phyloP scores from a whole-genome alignment of 495 filamentous ascomycete genomes.

The Oidiodendron maius region DNA sequence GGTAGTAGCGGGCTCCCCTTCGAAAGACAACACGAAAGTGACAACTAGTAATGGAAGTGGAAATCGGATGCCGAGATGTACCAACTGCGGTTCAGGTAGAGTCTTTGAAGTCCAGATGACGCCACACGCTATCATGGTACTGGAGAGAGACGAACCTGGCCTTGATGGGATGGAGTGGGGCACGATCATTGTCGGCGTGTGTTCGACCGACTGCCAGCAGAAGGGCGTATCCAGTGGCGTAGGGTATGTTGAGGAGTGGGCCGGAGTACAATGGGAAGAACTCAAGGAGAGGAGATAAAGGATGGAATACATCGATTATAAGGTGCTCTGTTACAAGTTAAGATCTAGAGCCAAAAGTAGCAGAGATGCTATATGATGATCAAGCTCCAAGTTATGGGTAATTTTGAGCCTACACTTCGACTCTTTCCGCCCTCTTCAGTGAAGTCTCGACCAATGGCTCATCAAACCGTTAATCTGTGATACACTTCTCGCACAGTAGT shows the following conservation, averaged over 20 bases:
- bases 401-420: background rate
- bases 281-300: constrained; percentile 9
- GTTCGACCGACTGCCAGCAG: constrained; percentile 61
- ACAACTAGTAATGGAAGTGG: constrained; percentile 18
- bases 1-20: constrained; percentile 33
- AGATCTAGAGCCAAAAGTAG: no score
- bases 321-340: no score
- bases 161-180: constrained; percentile 99
- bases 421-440: background rate
- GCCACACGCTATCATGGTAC: constrained; percentile 81
- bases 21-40: constrained; percentile 16
- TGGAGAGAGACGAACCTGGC: constrained; percentile 73
- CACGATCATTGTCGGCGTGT: constrained; percentile 86
- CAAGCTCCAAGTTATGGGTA: background rate
- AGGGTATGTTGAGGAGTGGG: constrained; percentile 90
- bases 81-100: constrained; percentile 64
- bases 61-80: constrained; percentile 60
- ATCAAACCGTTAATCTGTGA: background rate
- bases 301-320: background rate
- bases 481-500: background rate
- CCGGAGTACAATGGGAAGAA: constrained; percentile 96
- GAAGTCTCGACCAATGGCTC: background rate
- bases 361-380: no score
- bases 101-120: constrained; percentile 91
- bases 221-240: constrained; percentile 41